Evolutionary conservation across 2,329 filamentous ascomycete species (phyloP).

Genomic region (Pezicula neosporulosa): DNA sequence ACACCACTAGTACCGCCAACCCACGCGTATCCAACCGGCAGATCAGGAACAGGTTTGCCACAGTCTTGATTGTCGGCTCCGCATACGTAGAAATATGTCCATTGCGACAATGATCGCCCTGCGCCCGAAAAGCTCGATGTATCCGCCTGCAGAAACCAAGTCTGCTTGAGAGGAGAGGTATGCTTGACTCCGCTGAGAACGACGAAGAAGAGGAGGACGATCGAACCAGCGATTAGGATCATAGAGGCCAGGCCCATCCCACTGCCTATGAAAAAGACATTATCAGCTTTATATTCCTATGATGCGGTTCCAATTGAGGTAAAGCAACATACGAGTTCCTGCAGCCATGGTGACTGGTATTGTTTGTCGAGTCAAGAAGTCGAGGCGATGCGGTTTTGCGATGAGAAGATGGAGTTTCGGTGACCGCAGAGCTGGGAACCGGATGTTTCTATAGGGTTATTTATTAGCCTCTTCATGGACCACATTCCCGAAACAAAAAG

Average conservation of each 20-base stretch:
- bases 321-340: too few species aligned
- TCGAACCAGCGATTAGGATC: constrained; percentile 56
- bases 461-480: too few species aligned
- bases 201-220: constrained; percentile 63
- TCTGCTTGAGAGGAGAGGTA: constrained; percentile 59
- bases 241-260: constrained; percentile 53
- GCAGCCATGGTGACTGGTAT: too few species aligned
- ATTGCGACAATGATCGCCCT: constrained; percentile 61
- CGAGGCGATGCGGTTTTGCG: too few species aligned
- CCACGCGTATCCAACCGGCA: constrained; percentile 73
- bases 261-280: constrained; percentile 41
- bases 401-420: too few species aligned
- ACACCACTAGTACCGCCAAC: constrained; percentile 49
- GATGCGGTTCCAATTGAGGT: too few species aligned
- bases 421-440: too few species aligned
- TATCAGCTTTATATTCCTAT: too few species aligned
- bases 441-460: too few species aligned
- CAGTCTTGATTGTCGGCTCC: constrained; percentile 63
- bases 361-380: too few species aligned
- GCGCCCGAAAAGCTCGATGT: constrained; percentile 71
- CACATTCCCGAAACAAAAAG: too few species aligned
- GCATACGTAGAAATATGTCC: constrained; percentile 90
- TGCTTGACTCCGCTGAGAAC: constrained; percentile 58
- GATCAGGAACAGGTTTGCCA: constrained; percentile 54
- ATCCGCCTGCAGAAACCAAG: constrained; percentile 82